phyloP scores from a whole-genome alignment of 768 basidiomycete species.

The Podaxis sp. region DNA sequence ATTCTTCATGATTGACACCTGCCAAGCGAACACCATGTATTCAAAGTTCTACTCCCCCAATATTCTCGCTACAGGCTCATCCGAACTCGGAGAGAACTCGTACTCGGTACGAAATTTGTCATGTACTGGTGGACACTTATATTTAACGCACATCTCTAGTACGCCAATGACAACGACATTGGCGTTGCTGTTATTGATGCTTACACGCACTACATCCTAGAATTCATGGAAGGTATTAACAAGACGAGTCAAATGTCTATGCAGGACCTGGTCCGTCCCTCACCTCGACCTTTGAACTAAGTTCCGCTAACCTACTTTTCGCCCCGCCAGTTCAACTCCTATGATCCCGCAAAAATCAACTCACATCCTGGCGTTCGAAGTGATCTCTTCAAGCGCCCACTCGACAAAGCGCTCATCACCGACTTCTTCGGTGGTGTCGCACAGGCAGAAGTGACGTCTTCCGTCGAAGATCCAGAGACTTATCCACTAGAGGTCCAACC shows the following conservation, averaged over 20 bases:
- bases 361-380: conserved; percentile 90
- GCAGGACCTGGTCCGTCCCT: conserved; percentile 70
- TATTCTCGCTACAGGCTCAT: conserved; percentile 89
- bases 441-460: conserved; percentile 62
- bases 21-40: conserved; percentile 96
- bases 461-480: not conserved
- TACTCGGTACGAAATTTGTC: conserved; percentile 68
- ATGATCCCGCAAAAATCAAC: conserved; percentile 70
- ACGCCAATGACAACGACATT: conserved; percentile 91
- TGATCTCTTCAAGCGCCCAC: conserved; percentile 70
- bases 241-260: conserved; percentile 83
- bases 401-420: conserved; percentile 65
- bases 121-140: not conserved
- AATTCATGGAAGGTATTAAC: conserved; percentile 90
- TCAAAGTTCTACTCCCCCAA: conserved; percentile 92
- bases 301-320: not conserved
- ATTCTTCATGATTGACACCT: conserved; percentile 98
- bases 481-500: not conserved
- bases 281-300: not conserved
- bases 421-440: conserved; percentile 91
- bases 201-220: conserved; percentile 89
- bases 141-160: conserved; percentile 41
- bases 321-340: conserved; percentile 70
- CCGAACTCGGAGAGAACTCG: conserved; percentile 82
- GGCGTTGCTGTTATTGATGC: conserved; percentile 96